phyloP scores from a whole-genome alignment of 75 land plant species.

The Pinus tabuliformis region DNA sequence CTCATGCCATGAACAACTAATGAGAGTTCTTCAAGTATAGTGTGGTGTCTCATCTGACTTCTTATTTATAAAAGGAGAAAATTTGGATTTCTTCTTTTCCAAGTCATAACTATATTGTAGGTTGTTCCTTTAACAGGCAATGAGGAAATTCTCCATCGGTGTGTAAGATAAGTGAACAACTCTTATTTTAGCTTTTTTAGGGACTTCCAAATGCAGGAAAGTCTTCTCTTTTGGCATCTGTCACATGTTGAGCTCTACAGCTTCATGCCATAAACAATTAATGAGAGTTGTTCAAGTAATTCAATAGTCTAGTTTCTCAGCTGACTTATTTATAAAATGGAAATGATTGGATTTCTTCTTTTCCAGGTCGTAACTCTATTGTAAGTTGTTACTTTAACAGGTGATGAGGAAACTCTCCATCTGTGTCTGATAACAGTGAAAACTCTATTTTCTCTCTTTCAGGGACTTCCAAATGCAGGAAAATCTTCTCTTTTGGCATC shows the following conservation, averaged over 20 bases:
- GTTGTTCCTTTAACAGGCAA: background rate
- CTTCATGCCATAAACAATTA: background rate
- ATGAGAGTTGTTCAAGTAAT: background rate
- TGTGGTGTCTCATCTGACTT: background rate
- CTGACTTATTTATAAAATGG: background rate
- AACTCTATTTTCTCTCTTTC: constrained; percentile 7
- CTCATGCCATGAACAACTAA: no score
- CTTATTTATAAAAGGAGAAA: background rate
- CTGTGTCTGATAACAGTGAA: background rate
- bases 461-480: constrained; percentile 99
- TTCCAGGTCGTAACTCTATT: background rate
- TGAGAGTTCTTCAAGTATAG: background rate
- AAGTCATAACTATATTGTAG: background rate
- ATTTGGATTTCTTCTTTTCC: constrained; percentile 1
- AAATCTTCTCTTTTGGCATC: constrained; percentile 92
- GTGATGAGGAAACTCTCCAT: background rate
- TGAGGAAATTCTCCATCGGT: constrained; percentile 2
- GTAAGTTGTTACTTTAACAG: background rate
- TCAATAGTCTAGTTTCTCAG: background rate
- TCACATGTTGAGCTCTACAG: constrained; percentile 26
- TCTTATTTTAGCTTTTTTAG: constrained; percentile 27
- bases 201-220: constrained; percentile 99
- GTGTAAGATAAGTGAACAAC: background rate
- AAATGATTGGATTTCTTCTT: background rate
- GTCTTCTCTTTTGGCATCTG: constrained; percentile 86